Base-by-base conservation (phyloP, 306 rosid genomes). In the Quercus agrifolia region DNA sequence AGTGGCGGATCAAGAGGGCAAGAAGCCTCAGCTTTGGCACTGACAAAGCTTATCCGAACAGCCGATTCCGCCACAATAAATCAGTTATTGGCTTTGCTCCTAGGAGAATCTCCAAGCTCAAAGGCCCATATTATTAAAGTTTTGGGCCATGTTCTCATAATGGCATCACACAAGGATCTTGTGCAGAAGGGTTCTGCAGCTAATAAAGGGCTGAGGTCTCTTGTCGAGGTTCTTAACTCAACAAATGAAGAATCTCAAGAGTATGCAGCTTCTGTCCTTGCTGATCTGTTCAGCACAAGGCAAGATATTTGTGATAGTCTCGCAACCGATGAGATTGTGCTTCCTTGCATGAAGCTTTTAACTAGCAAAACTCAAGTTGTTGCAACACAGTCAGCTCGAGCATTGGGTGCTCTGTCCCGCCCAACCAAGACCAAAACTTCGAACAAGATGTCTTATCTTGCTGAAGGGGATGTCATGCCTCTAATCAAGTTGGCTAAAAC, bases 331-430 rank as follows among this genome's bases (percentile, higher is more conserved):
- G 99, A 95, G 88, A 87, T 92, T 35, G 93, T 95, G 77, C 87
- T 80, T 87, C 89, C 96, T 88, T 91, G 92, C 89, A 85, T 90
- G 97, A 92, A 91, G 91, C 99, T 95, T 85, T 84, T 95, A 88
- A 87, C 92, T 73, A 92, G 97, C 90, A 88, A 85, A 73, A 88
- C 85, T 78, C 97, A 95, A 84, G 89, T 76, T 77, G 99, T 95
- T 83, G 98, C 98, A 70, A 92, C 94, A 71, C 99, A 95, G 82
- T 92, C 96, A 71, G 99, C 98, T 79, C 89, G 99, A 79, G 99
- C 90, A 21, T 78, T 95, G 85, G 89, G 92, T 88, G 98, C 96
- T 84, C 87, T 95, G 73, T 90, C 94, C 44, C 91, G 91, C 77
- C 97, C 97, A 71, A 91, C 80, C 76, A 91, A 91, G 87, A 79